Evolutionary conservation across 129 eudicot genomes (phyloP), one percentile per base, ranked within the genome.

Genomic region (Helianthus tuberosus): DNA sequence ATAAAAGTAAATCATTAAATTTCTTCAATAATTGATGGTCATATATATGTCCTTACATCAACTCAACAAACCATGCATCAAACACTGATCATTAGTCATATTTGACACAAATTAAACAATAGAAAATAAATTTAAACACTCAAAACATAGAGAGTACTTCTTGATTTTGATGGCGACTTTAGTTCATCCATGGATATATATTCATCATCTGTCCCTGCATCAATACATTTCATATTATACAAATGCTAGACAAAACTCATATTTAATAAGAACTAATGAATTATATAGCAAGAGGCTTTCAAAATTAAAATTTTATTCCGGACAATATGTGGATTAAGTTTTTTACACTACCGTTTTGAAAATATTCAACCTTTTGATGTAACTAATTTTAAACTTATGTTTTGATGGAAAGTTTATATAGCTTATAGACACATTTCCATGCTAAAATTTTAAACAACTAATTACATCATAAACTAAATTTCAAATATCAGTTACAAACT

Each of bases 141-240:
- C 81, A 83, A 83, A 71, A 59, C 66, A 41, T 64, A 66, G 59
- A 71, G 77, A 79, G 60, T 71, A 43, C 47, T 43, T 71, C 44
- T 71, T 64, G 77, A 71, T 82, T 85, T 86, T 84, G 80, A 61
- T 81, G 89, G 53, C 84, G 73, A 73, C 71, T 65, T 32, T 0
- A 32, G 4, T 32, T 73, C 75, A 41, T 71, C 74, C 67, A 14
- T 25, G 20, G 65, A 68, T 64, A 68, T 72, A 51, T 72, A 36
- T 39, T 32, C 72, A 63, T 44, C 29, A 32, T 64, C 41, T 11
- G 20, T 29, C 65, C 82, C 82, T 83, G 82, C 80, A 63, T 57
- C 79, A 64, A 58, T 55, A 14, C 49, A 15, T 38, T 36, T 39
- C 23, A n/a, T 27, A 27, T 64, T 8, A 61, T 59, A 29, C 15